Evolutionary conservation across 139 green algal genomes (phyloP), one percentile per base, ranked within the genome.

Genomic region (Marvania coccoides): DNA sequence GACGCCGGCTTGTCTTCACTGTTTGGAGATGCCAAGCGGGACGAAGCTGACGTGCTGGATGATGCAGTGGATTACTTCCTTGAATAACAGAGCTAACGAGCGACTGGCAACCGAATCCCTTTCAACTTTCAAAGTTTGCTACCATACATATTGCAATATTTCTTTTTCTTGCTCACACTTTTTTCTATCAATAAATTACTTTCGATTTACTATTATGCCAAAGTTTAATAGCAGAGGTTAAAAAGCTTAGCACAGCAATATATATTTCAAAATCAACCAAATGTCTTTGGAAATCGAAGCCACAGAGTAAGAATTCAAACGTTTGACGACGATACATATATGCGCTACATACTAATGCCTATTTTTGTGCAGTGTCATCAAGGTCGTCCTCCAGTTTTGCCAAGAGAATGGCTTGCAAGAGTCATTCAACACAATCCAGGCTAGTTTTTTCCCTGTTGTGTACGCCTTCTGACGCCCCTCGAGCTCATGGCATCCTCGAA

Each of bases 351-450:
- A 67, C 42, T 42, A 19, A 24, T 53, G 34, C n/a, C 7, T 54
- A 56, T 64, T 35, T 23, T 24, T 29, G 2, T 74, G 76, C 79
- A 96, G 90, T 81, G 86, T 96, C n/a, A 95, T 96, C 80, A 95
- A 94, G 58, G 87, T 98, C 64, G 91, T 98, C 24, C 75, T 98
- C 4, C 93, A 98, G 64, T 98, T 98, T 57, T 96, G 89, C 81
- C 95, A 96, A 57, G 93, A 98, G 75, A 94, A 97, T 69, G 81
- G 79, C 7, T 71, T 98, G 6, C 61, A 73, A 5, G 82, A 95
- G 12, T 95, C 93, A 0, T 95, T 96, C 63, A 78, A 89, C 23
- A 73, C 91, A 3, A 83, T 98, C 28, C 88, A 97, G 80, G 83
- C 45, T n/a, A 46, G 34, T 58, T 37, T 30, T 30, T 30, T 34